Base-by-base conservation (phyloP, 108 stramenopile species). In the Nitzschia putrida region DNA sequence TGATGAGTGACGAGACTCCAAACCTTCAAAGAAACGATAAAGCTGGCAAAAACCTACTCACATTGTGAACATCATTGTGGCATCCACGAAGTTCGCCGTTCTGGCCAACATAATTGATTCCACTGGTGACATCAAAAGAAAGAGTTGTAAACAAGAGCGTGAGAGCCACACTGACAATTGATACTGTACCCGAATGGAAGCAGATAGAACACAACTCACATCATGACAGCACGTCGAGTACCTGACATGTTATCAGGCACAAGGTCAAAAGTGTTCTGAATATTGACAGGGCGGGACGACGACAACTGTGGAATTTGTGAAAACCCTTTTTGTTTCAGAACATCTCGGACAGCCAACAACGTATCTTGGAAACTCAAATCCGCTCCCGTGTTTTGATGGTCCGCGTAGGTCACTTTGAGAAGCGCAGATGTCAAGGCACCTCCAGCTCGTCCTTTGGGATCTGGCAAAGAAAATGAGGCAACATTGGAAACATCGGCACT, bases 51-150 rank as follows among this genome's bases (percentile, higher is more conserved):
- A 55, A 21, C 20, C 12, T 3, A 63, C 68, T 69, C 38, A 76
- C 68, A 40, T 92, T 88, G 47, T 61, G n/a, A n/a, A 94, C 94
- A 72, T 96, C 96, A 64, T 96, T 95, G 89, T 91, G 90, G 80
- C 96, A 96, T 9, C 94, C 95, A 25, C 60, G 58, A 20, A 97
- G 69, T 69, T 95, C 91, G 18, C 93, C 93, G 11, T 84, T 78
- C 72, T 90, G 85, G 61, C 95, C 94, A 7, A 84, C 75, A 68
- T 96, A 96, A 74, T 96, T 96, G 76, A 96, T 96, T 53, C 95
- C 88, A 63, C 87, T 83, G 72, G 85, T 69, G 0, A 87, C 68
- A n/a, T 82, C 89, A 18, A 16, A 49, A 3, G 6, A 49, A 49
- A 2, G 47, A 43, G n/a, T n/a, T 43, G 18, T 5, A 50, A 50